Evolutionary conservation across 2,329 filamentous ascomycete species (phyloP), one percentile per base, ranked within the genome.

Genomic region (Aspergillus tamarii): DNA sequence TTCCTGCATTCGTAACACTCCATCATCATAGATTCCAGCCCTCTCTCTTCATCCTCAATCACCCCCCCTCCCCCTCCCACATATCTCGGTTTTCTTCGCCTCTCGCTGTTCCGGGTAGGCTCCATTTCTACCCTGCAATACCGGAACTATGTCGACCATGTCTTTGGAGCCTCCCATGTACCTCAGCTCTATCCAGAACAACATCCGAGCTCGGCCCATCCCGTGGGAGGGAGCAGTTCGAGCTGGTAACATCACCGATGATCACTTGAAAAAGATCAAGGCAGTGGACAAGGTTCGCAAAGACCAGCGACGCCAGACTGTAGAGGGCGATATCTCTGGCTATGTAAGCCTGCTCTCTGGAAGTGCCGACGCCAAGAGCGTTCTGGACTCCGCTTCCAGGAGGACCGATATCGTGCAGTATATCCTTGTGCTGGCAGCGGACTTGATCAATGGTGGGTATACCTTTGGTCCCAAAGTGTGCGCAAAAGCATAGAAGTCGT

Each of bases 171-270:
- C 93, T 71, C 94, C 94, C 64, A 91, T 92, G 64, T 97, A 97
- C 80, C 87, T 92, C 69, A 86, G 88, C 76, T 94, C 93, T 71
- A 87, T 97, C 71, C 94, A 97, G 84, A 96, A 92, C 87, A 98
- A 98, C 85, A 97, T 98, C 78, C 92, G 95, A 76, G 91, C 92
- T 76, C 89, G 95, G 71, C 94, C 94, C 69, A 97, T 99, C 81
- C 94, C 94, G 63, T 99, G 95, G 95, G 94, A 98, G 81, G 94
- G 94, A 73, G 94, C 94, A 73, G 93, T 96, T 70, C 89, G 95
- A 79, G 93, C 93, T 72, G 93, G 94, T 79, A 95, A 93, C 75
- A 91, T 99, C 81, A 96, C 92, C 63, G 94, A 98, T 71, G 90
- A 91, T 71, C 94, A 99, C 80, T 88, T 97, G 72, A 92, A 91